Base-by-base conservation (phyloP, 345 rosid genomes). In the Eucalyptus caleyi region DNA sequence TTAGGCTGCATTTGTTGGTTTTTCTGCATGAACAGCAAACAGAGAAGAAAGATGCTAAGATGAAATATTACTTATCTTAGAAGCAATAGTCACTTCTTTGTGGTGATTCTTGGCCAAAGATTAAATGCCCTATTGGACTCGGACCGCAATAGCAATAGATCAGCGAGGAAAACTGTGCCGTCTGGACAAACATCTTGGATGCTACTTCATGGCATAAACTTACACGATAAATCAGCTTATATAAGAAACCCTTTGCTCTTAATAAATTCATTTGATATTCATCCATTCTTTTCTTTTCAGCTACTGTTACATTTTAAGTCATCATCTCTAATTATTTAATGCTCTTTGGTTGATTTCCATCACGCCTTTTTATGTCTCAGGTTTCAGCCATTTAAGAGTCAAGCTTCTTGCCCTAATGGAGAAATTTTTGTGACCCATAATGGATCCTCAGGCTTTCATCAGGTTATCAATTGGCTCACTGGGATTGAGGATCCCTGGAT, bases 401-500 rank as follows among this genome's bases (percentile, higher is more conserved):
- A 77, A 21, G 83, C 83, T 77, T 77, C 83, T 77, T 13, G 16
- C 42, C 83, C 83, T 77, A 96, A 92, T 93, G 97, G 92, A 92
- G 93, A 93, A 88, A 83, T 42, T 47, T n/a, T 93, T 94, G 87
- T 94, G 96, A 95, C 93, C 83, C 86, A 88, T 69, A 88, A 97
- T 97, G 99, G 99, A 97, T 93, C 99, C 99, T 51, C 98, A 96
- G 93, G 97, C 98, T 91, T 97, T 97, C 91, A 96, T 95, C 92
- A 96, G 99, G 93, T 91, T 97, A 90, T 97, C 99, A 24, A 89
- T 96, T 37, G 96, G 96, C 92, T 96, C 98, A 89, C 95, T 97
- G 60, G 97, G 98, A 90, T 93, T 97, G 87, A 94, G 99, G 94
- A 89, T 93, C 92, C 95, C 96, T 26, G 93, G 93, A 90, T 50